Conservation (phyloP, 139 green algal genomes). For the Micromonas pusilla region DNA sequence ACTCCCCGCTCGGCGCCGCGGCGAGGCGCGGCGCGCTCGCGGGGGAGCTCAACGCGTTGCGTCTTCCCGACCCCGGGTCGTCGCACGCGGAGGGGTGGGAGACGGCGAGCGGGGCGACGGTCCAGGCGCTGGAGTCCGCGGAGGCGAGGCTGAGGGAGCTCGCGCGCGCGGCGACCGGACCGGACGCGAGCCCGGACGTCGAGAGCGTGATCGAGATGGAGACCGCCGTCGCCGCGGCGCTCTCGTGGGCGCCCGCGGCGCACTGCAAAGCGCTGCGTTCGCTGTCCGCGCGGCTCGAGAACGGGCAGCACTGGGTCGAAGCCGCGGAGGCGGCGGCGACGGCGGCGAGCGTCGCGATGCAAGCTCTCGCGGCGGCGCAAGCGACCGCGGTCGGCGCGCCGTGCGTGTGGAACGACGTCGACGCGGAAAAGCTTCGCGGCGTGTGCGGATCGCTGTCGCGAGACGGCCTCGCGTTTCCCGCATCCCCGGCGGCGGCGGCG, state of each 20-base stretch:
- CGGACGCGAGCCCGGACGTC: not conserved
- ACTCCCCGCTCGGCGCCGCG: not conserved
- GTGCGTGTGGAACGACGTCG: not conserved
- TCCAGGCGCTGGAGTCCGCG: not conserved
- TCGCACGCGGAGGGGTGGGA: not conserved
- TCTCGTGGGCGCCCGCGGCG: not conserved
- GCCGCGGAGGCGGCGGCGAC: constrained; percentile 3
- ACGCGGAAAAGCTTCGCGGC: not conserved
- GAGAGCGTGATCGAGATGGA: constrained; percentile 5
- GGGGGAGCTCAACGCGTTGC: not conserved
- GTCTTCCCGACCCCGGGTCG: not conserved
- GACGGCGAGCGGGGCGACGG: not conserved
- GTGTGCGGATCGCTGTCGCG: not conserved
- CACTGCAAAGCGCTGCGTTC: constrained; percentile 10
- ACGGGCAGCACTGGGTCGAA: constrained; percentile 17
- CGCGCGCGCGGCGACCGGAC: not conserved
- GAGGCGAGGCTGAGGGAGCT: not conserved
- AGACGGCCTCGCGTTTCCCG: not conserved
- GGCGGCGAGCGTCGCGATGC: constrained; percentile 11
- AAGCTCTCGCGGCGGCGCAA: not conserved
- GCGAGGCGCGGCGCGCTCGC: not conserved
- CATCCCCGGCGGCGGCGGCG: too few species aligned
- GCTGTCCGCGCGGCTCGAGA: not conserved
- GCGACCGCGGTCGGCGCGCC: too few species aligned
- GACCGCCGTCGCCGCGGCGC: not conserved